These are phyloP conservation scores for Zasmidium cellare DNA, from an alignment of 2,329 filamentous ascomycete species.

Conservation along the genomic window DNA sequence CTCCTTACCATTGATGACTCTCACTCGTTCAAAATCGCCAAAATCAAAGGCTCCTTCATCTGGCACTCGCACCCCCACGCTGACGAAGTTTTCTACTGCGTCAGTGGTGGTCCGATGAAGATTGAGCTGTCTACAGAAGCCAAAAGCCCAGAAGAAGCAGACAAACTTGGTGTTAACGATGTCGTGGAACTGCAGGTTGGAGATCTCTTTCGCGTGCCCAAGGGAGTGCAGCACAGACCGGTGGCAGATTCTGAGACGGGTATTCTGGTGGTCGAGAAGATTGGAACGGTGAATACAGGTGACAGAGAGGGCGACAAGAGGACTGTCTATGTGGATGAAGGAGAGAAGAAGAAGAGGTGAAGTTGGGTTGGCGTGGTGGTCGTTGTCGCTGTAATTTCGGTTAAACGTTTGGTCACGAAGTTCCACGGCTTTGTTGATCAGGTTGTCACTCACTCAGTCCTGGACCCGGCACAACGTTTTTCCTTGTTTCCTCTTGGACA, in stretches of 20 bases:
- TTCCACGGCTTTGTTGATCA: not conserved
- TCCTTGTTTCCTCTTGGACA: too few relatives aligned
- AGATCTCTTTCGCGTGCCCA: not conserved
- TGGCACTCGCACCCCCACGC: not conserved
- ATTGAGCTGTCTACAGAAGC: not conserved
- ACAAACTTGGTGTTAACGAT: not conserved
- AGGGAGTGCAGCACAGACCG: not conserved
- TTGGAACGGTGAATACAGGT: not conserved
- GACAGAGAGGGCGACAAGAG: not conserved
- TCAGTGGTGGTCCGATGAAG: not conserved
- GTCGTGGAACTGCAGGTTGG: not conserved
- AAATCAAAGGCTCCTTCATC: not conserved
- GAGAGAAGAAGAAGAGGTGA: not conserved
- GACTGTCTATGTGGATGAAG: not conserved
- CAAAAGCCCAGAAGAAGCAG: not conserved
- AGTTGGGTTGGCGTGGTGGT: not conserved
- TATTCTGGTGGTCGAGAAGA: not conserved
- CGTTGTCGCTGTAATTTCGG: not conserved
- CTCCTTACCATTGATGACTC: not conserved
- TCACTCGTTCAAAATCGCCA: not conserved
- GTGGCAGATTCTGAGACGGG: not conserved
- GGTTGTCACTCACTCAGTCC: too few relatives aligned
- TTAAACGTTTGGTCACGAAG: not conserved
- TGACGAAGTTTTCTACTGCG: not conserved
- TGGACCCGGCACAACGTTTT: too few relatives aligned